Percentiles rank a stretch among this genome's conserved stretches.
Conservation (phyloP, 495 filamentous ascomycete species). For the Penicillium fimorum region DNA sequence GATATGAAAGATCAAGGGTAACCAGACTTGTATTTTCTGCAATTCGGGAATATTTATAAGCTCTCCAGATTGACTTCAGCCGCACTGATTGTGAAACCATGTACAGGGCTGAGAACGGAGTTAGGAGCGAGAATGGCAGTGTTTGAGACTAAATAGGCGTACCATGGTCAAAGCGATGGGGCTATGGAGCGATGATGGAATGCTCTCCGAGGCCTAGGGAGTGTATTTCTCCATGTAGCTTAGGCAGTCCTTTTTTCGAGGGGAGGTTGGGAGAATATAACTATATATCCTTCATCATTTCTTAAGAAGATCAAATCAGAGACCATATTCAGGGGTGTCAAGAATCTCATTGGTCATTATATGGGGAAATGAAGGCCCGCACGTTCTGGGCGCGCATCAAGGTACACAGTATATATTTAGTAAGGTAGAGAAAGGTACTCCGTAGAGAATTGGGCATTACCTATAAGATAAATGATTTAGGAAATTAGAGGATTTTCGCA, state of each 20-base stretch:
- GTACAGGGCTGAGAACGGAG: background rate
- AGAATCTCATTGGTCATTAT: conserved; percentile 1
- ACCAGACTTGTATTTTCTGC: too few relatives aligned
- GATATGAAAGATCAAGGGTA: conserved; percentile 10
- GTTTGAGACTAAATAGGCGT: conserved; percentile 1
- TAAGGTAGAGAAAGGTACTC: too few relatives aligned
- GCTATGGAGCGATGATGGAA: background rate
- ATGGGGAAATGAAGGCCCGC: conserved; percentile 5
- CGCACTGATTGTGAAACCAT: background rate
- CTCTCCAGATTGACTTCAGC: conserved; percentile 5
- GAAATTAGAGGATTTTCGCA: background rate
- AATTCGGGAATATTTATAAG: conserved; percentile 8
- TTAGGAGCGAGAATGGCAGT: background rate
- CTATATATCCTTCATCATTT: background rate
- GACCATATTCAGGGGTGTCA: conserved; percentile 1
- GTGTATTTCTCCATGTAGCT: background rate
- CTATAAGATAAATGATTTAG: background rate
- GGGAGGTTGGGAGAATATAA: background rate
- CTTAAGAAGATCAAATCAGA: background rate
- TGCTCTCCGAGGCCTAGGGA: too few relatives aligned
- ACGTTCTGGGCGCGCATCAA: conserved; percentile 6
- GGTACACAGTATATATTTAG: background rate
- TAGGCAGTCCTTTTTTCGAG: background rate
- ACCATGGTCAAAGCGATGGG: conserved; percentile 1
- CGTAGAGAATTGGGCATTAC: background rate